Evolutionary conservation across 345 rosid species (phyloP).

Genomic region (Populus pruinosa): DNA sequence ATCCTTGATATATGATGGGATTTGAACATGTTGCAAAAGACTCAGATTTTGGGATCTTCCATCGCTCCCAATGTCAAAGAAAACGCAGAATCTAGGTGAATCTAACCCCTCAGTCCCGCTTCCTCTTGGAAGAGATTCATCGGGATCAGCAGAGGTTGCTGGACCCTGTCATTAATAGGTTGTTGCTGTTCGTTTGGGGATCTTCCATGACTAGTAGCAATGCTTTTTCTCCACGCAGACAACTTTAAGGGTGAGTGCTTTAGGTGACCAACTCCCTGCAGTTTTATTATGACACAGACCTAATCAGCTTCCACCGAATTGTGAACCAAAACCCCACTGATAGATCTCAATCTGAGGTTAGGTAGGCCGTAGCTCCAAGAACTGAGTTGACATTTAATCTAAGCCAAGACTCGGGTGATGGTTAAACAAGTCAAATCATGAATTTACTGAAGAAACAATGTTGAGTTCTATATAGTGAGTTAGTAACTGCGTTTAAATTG

Average conservation of each 20-base stretch:
- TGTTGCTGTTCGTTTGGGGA: not conserved
- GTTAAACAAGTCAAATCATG: no score
- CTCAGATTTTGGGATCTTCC: not conserved
- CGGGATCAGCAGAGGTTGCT: slow-evolving; percentile 24
- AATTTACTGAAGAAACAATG: no score
- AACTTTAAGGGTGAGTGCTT: no score
- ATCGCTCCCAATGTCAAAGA: not conserved
- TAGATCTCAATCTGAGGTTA: not conserved
- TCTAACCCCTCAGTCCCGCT: not conserved
- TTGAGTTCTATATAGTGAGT: no score
- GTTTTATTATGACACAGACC: not conserved
- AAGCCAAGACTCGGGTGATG: no score
- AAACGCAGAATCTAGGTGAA: not conserved
- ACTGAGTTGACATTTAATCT: no score
- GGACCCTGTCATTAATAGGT: slow-evolving; percentile 12
- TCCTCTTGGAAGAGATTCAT: slow-evolving; percentile 7
- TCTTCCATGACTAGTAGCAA: no score
- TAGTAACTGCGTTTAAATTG: no score
- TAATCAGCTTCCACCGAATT: not conserved
- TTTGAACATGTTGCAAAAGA: no score
- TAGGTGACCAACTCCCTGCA: not conserved
- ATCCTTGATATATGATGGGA: not conserved
- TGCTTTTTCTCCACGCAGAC: not conserved
- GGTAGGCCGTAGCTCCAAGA: not conserved
- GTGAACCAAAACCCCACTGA: not conserved